These are phyloP conservation scores for Trebouxia sp. DNA, from an alignment of 139 green algal species.

Conservation along the genomic window DNA sequence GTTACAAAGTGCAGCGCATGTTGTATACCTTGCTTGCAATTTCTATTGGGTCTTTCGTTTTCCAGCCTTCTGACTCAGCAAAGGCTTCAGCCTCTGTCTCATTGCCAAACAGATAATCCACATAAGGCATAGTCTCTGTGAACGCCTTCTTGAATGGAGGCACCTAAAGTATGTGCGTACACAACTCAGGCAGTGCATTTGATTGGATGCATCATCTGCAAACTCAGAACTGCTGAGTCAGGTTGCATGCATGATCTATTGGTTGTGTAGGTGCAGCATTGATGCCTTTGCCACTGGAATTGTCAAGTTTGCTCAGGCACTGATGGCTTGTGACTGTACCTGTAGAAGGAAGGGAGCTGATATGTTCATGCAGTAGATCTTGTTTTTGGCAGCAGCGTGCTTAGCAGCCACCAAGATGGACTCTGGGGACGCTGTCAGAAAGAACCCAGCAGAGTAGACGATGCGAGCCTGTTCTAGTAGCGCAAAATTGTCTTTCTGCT, in stretches of 20 bases:
- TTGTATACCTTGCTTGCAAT: constrained; percentile 77
- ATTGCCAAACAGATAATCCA: constrained; percentile 98
- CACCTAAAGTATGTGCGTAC: constrained; percentile 48
- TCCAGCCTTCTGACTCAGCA: constrained; percentile 90
- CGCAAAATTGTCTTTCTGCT: constrained; percentile 76
- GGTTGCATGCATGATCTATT: not conserved
- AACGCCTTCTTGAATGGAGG: constrained; percentile 89
- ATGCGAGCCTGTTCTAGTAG: constrained; percentile 87
- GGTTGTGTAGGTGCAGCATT: constrained; percentile 36
- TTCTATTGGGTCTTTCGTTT: constrained; percentile 78
- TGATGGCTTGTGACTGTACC: too few relatives aligned
- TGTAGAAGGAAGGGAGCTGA: constrained; percentile 96
- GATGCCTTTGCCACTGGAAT: not conserved
- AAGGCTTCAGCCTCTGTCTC: constrained; percentile 94
- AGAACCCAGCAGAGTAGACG: constrained; percentile 96
- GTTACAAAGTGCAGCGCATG: not conserved
- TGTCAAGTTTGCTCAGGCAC: not conserved
- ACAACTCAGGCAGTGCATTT: too few relatives aligned
- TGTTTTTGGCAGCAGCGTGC: constrained; percentile 84
- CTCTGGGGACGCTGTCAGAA: constrained; percentile 95
- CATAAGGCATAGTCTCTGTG: constrained; percentile 80
- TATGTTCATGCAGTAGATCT: constrained; percentile 92
- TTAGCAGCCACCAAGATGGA: constrained; percentile 84
- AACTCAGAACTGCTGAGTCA: not conserved
- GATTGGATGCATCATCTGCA: too few relatives aligned